A percentile compares a stretch with the other conserved stretches of the same genome.
phyloP scores from a whole-genome alignment of 345 rosid species.

The Jatropha curcas region DNA sequence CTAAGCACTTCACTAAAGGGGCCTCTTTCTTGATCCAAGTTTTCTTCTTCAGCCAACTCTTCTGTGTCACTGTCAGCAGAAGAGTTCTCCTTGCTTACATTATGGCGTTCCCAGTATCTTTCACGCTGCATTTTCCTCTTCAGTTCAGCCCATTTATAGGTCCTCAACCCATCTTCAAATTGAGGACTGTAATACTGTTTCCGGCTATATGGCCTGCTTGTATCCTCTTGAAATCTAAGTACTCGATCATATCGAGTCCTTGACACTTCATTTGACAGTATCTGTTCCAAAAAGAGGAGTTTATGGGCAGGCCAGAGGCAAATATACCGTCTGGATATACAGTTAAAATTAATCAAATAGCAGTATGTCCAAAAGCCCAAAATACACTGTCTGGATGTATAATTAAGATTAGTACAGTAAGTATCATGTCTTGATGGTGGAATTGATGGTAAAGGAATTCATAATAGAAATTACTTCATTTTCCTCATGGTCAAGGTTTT shows the following conservation, averaged over 20 bases:
- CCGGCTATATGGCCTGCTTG: constrained; percentile 36
- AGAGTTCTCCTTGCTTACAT: constrained; percentile 26
- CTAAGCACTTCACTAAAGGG: constrained; percentile 59
- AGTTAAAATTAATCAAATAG: background rate
- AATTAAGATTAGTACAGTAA: background rate
- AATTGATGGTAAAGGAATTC: background rate
- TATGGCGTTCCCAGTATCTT: constrained; percentile 43
- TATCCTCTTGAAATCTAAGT: constrained; percentile 44
- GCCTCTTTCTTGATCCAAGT: constrained; percentile 44
- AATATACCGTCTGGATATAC: background rate
- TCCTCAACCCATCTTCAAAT: constrained; percentile 50
- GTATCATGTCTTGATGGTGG: no score
- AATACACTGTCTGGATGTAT: background rate
- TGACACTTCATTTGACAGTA: constrained; percentile 67
- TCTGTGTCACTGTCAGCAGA: constrained; percentile 36
- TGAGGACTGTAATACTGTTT: constrained; percentile 37
- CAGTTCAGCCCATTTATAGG: constrained; percentile 61
- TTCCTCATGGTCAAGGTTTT: background rate
- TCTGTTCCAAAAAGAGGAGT: constrained; percentile 38
- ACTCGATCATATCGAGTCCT: constrained; percentile 63
- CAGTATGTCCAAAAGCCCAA: background rate
- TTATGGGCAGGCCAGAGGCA: background rate
- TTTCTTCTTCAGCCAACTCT: constrained; percentile 36
- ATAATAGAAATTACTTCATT: no score
- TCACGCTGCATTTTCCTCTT: constrained; percentile 47